These are phyloP conservation scores for Mangifera indica DNA, from an alignment of 345 rosid species.

Conservation along the genomic window DNA sequence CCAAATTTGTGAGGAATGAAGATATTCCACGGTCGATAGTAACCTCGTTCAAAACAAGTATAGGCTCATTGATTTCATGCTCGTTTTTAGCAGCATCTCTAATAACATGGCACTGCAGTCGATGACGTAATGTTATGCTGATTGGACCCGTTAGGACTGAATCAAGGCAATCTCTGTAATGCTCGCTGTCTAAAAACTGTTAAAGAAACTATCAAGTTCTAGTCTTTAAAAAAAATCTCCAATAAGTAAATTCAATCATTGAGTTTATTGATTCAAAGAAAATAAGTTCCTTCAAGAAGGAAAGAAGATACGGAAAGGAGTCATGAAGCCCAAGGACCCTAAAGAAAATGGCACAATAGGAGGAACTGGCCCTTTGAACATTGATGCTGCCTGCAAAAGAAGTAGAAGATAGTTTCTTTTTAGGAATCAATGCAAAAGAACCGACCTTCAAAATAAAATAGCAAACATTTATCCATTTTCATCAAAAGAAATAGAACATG, in stretches of 20 bases:
- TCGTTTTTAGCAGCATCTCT: conserved; percentile 82
- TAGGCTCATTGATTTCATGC: conserved; percentile 65
- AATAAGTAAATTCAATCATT: neutral
- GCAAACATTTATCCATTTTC: neutral
- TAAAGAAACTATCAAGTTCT: conserved; percentile 25
- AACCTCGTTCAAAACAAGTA: conserved; percentile 93
- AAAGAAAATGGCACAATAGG: conserved; percentile 92
- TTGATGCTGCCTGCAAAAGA: conserved; percentile 84
- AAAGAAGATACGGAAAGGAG: conserved; percentile 92
- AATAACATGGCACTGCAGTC: conserved; percentile 75
- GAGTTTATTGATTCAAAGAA: neutral
- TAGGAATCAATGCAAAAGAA: conserved; percentile 13
- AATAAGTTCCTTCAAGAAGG: neutral
- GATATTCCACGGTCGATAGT: conserved; percentile 98
- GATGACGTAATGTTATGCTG: conserved; percentile 87
- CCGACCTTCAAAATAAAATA: neutral
- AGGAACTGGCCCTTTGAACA: conserved; percentile 99
- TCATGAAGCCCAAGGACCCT: conserved; percentile 99
- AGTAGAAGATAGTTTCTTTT: conserved; percentile 15
- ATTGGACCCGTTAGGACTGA: conserved; percentile 80
- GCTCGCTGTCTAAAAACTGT: conserved; percentile 71
- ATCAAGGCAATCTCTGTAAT: conserved; percentile 76
- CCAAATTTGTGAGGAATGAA: conserved; percentile 90
- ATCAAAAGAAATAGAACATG: neutral
- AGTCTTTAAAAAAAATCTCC: neutral